Evolutionary conservation across 2,329 filamentous ascomycete genomes (phyloP), one percentile per base, ranked within the genome.

Genomic region (Penicillium janthinellum): DNA sequence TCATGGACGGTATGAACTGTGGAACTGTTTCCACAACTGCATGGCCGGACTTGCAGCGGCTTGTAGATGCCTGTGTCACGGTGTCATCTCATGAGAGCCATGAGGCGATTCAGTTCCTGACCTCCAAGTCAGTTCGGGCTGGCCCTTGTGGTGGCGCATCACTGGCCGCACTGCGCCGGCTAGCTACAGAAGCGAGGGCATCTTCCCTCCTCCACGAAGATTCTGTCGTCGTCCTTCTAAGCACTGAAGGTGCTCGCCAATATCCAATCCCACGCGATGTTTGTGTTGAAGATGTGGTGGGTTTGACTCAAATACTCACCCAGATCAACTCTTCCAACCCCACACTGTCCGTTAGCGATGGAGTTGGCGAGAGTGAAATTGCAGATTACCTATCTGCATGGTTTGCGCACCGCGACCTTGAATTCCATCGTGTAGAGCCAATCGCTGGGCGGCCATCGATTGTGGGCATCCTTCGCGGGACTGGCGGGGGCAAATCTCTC

Each of bases 1-100:
- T 90, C 66, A 92, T 92, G 89, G 82, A 83, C 41, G 90, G 89
- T 0, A 84, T 92, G 78, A 86, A 90, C 64, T 92, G 89, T 61
- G 89, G 88, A 0, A 90, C 87, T 0, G 80, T 90, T 0, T 90
- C 88, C 0, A 78, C 78, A 0, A 85, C 83, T 0, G 87, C 89
- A 0, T 93, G 88, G 87, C 80, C 85, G 0, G 70, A 86, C 0
- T 71, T 93, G 3, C 73, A 78, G 7, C 70, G 77, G 0, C 84
- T 86, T 0, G 81, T 91, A 0, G 86, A 90, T 74, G 84, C 82
- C 0, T 84, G 83, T 54, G 73, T 88, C 0, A 83, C 82, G 0
- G 81, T 92, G 0, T 84, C 83, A 0, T 89, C 90, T 64, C 71
- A 73, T 12, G 87, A 92, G 60, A 81, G 84, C 0, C 88, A 92